Evolutionary conservation across 257 asterid genomes (phyloP).

Genomic region (Plantago ovata): DNA sequence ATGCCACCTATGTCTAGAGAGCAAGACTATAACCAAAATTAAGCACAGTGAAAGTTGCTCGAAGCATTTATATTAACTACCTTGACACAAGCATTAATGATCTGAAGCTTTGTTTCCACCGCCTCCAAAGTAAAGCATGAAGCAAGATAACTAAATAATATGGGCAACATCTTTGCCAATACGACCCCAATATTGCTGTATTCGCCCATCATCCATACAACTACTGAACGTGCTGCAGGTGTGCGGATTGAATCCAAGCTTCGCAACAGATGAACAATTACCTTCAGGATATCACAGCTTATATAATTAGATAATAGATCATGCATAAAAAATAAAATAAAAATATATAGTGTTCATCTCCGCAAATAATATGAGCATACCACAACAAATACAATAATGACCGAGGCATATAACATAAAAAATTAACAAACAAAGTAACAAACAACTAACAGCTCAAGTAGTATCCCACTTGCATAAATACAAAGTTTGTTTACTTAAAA

Average conservation of each 20-base stretch:
- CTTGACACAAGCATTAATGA: slow-evolving; percentile 77
- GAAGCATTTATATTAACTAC: slow-evolving; percentile 30
- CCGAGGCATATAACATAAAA: too few species aligned
- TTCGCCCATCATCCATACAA: slow-evolving; percentile 96
- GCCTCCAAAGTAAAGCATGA: slow-evolving; percentile 67
- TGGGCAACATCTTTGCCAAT: slow-evolving; percentile 64
- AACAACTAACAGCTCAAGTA: too few species aligned
- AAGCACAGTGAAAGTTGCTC: background rate
- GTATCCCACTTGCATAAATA: too few species aligned
- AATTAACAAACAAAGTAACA: too few species aligned
- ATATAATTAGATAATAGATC: slow-evolving; percentile 9
- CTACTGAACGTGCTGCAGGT: slow-evolving; percentile 88
- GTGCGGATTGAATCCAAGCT: slow-evolving; percentile 71
- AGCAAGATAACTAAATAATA: slow-evolving; percentile 68
- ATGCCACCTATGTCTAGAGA: too few species aligned
- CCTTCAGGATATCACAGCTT: slow-evolving; percentile 47
- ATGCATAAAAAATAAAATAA: background rate
- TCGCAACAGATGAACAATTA: slow-evolving; percentile 68
- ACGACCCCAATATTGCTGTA: slow-evolving; percentile 54
- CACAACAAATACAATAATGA: background rate
- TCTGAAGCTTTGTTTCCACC: slow-evolving; percentile 88
- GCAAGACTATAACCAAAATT: too few species aligned
- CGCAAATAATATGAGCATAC: slow-evolving; percentile 6
- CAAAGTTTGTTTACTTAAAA: too few species aligned
- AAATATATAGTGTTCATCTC: background rate